phyloP scores from a whole-genome alignment of 768 basidiomycete genomes.

The Mycena floridula region DNA sequence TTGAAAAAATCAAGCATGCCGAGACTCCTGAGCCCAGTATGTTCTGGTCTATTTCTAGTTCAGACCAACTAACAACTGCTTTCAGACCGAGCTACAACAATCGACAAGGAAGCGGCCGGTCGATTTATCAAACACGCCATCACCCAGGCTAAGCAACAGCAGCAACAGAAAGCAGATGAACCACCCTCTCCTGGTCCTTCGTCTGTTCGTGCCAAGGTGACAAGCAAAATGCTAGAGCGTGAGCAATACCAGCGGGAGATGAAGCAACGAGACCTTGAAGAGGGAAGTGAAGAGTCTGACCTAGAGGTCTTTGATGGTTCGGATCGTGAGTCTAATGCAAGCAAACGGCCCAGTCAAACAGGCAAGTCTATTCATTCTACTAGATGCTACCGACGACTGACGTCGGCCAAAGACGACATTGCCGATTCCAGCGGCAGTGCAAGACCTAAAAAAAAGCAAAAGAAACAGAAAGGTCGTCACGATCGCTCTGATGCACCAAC shows the following conservation, averaged over 20 bases:
- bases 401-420: no score
- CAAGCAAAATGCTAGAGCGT: conserved; percentile 69
- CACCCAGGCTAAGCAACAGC: conserved; percentile 45
- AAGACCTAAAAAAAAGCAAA: no score
- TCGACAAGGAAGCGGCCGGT: conserved; percentile 75
- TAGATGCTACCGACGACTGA: not conserved
- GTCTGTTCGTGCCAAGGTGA: conserved; percentile 38
- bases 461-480: no score
- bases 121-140: conserved; percentile 86
- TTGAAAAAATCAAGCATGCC: conserved; percentile 73
- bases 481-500: no score
- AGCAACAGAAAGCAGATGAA: conserved; percentile 13
- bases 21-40: conserved; percentile 46
- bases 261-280: conserved; percentile 27
- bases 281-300: conserved; percentile 24
- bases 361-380: not conserved
- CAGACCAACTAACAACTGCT: not conserved
- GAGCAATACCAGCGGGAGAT: conserved; percentile 56
- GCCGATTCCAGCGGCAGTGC: no score
- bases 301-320: conserved; percentile 35
- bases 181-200: conserved; percentile 1
- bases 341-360: no score
- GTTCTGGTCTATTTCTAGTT: not conserved
- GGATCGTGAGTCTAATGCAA: conserved; percentile 6
- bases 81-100: conserved; percentile 13